Percentiles rank a stretch among this genome's conserved stretches.
phyloP scores from a whole-genome alignment of 148 eudicot genomes.

The Rhododendron molle region DNA sequence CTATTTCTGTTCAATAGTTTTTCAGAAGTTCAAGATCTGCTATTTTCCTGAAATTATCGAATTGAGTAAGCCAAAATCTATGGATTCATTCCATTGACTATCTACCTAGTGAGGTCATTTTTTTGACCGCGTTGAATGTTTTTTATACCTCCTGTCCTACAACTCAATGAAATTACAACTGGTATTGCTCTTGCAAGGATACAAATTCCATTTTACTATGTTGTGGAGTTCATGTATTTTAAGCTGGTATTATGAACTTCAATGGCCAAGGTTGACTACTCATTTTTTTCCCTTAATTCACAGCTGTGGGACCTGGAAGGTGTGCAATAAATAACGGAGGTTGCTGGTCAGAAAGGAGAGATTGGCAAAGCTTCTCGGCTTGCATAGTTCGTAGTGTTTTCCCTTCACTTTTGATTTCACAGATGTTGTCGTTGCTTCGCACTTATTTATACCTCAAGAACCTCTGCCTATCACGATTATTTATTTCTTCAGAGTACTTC shows the following conservation, averaged over 20 bases:
- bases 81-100: neutral
- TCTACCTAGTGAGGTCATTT: neutral
- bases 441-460: neutral
- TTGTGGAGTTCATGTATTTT: neutral
- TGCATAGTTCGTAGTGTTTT: conserved; percentile 58
- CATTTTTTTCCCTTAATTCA: neutral
- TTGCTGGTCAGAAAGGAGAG: conserved; percentile 70
- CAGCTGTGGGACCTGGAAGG: conserved; percentile 90
- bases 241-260: neutral
- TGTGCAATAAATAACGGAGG: conserved; percentile 74
- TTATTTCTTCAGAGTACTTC: neutral
- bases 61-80: neutral
- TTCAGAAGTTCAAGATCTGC: neutral
- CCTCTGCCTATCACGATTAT: neutral
- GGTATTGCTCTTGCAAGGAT: neutral
- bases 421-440: neutral
- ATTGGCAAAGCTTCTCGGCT: conserved; percentile 63
- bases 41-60: neutral
- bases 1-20: neutral
- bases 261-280: neutral
- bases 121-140: neutral
- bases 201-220: neutral
- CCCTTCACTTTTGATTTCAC: neutral
- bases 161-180: neutral
- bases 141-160: neutral